Evolutionary conservation across 371 early-diverging fungal genomes (phyloP), one percentile per base, ranked within the genome.

Genomic region (Circinella minor): DNA sequence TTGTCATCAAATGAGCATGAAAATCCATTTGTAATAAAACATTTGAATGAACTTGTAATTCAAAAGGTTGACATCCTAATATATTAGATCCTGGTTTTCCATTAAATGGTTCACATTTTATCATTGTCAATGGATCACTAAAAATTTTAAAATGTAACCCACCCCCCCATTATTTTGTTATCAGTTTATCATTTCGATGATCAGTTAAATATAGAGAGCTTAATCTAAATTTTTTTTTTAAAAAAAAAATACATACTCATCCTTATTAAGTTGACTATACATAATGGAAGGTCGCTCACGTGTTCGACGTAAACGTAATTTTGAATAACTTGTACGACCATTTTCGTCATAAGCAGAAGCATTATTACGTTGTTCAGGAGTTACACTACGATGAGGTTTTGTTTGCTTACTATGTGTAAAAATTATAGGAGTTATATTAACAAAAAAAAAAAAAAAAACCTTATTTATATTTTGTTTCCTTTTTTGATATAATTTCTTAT

Each of bases 21-120:
- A 95, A 90, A 81, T 95, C 96, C 93, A 95, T 95, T 8, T 89
- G 85, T 15, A 93, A 66, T 66, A 92, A 79, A 0, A 91, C 94
- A 70, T 91, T 90, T n/a, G 91, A 90, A 60, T 91, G 88, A 13
- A 93, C 91, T 9, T 71, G 71, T 10, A 94, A 81, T 20, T 81
- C 78, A 79, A 94, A 95, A 1, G 96, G 95, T 75, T 95, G 96
- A 57, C 89, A 77, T 15, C 92, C 93, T 1, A 74, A 69, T 15
- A 79, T 74, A 6, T 89, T 88, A 3, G 92, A 91, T 15, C 89
- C 89, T 13, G 94, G 93, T 43, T 81, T 82, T 15, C 92, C 93
- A 34, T 71, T 81, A 71, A 93, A 95, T 5, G 90, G 89, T 55
- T 90, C 90, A 69, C 94, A 94, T 61, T 93, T 90, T 27, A 94